A percentile compares a stretch with the other conserved stretches of the same genome.
phyloP scores from a whole-genome alignment of 441 rosid species.

The Mallotus japonicus region DNA sequence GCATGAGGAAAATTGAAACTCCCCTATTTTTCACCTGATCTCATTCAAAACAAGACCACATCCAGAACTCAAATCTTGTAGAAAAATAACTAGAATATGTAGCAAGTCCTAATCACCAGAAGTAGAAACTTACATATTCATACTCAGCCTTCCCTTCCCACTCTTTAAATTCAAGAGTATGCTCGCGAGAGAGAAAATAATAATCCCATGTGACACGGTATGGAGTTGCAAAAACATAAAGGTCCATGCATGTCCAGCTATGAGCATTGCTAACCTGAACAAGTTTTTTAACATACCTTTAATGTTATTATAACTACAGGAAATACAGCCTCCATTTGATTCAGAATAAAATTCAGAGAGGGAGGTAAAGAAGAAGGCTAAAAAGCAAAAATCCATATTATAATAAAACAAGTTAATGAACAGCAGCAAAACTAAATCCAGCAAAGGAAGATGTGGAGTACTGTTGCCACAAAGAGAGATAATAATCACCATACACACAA shows the following conservation, averaged over 20 bases:
- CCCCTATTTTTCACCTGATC: slow-evolving; percentile 82
- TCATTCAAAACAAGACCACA: neutral
- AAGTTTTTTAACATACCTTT: slow-evolving; percentile 15
- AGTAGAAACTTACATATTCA: slow-evolving; percentile 63
- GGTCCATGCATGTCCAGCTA: slow-evolving; percentile 97
- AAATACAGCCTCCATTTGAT: neutral
- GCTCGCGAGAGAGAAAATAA: slow-evolving; percentile 79
- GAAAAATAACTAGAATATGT: slow-evolving; percentile 5
- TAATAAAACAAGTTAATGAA: neutral
- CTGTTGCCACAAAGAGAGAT: too few species aligned
- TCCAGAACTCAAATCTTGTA: neutral
- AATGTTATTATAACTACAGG: slow-evolving; percentile 5
- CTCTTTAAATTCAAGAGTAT: slow-evolving; percentile 65
- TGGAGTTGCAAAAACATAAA: slow-evolving; percentile 93
- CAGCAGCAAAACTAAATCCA: neutral
- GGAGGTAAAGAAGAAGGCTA: neutral
- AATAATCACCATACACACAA: neutral
- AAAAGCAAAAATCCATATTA: neutral
- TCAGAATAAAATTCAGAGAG: neutral
- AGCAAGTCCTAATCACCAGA: slow-evolving; percentile 3
- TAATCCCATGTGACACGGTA: slow-evolving; percentile 97
- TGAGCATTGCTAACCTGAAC: slow-evolving; percentile 74
- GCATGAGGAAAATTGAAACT: slow-evolving; percentile 91
- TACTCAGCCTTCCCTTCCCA: slow-evolving; percentile 93
- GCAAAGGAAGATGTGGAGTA: neutral